Conservation (phyloP, 2,329 filamentous ascomycete genomes). For the Apiospora hydei region DNA sequence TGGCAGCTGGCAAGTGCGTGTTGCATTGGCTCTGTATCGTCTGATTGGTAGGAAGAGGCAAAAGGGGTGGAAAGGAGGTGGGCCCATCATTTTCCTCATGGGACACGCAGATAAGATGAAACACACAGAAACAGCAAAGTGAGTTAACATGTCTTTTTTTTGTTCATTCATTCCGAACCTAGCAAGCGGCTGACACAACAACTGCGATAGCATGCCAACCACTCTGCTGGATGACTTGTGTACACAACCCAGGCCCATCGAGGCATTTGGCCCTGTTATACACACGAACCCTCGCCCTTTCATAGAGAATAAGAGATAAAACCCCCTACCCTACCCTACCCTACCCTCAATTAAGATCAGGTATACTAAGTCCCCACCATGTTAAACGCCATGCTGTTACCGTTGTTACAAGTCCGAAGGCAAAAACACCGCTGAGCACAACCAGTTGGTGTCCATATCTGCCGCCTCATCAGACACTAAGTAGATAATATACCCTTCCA, state of each 20-base stretch:
- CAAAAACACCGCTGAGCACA: not conserved
- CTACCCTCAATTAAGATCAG: not conserved
- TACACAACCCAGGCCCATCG: not conserved
- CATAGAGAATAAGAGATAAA: not conserved
- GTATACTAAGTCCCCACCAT: not conserved
- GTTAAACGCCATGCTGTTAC: constrained; percentile 3
- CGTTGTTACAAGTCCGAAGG: not conserved
- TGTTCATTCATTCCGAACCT: not conserved
- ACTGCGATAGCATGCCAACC: not conserved
- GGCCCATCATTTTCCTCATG: not conserved
- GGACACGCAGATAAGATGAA: not conserved
- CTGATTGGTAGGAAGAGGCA: not conserved
- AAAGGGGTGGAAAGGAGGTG: too few relatives aligned
- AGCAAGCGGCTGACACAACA: too few relatives aligned
- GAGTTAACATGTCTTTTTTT: not conserved
- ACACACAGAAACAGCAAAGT: not conserved
- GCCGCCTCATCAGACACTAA: too few relatives aligned
- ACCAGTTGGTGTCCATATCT: not conserved
- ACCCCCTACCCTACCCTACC: not conserved
- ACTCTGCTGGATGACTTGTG: not conserved
- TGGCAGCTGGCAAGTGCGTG: constrained; percentile 42
- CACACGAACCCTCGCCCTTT: not conserved
- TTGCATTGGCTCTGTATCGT: constrained; percentile 55
- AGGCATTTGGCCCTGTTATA: not conserved
- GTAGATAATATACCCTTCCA: not conserved